Evolutionary conservation across 1,284 basidiomycete genomes (phyloP), one percentile per base, ranked within the genome.

Genomic region (Veloporphyrellus conicus): DNA sequence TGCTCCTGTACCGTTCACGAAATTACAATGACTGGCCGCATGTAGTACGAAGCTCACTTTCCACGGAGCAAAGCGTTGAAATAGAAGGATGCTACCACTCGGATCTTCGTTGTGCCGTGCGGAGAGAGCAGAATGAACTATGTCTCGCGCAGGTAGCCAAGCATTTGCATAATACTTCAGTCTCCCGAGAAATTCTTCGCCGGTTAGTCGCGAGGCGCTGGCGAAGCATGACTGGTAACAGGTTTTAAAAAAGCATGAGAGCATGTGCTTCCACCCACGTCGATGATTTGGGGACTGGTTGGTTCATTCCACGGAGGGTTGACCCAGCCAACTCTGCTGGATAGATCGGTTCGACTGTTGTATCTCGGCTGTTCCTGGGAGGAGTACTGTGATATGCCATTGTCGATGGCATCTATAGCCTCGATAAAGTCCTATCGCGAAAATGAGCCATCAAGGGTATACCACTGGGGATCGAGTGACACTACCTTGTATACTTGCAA

Each of bases 341-440:
- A 87, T 14, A 97, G 71, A 68, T 94, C 90, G 16, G 93, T 93
- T 46, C 81, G 74, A 57, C 72, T 81, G 55, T 77, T 76, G 71
- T 96, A 97, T 49, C 72, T 76, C 15, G 87, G 78, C 50, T 79
- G 71, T 33, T 83, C 63, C 43, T 83, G 78, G 6, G 64, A 70
- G 10, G 76, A 75, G 63, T 87, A 91, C 59, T 90, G 87, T 10
- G 82, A 78, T 56, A 97, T 79, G n/a, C 93, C 93, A 62, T 97
- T 97, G 73, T 99, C 95, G 63, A 94, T 89, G 8, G 81, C 95
- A 69, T 99, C 95, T 56, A 99, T 87, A 14, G 88, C 91, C 71
- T 97, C 93, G 43, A 97, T 87, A 64, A 94, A 92, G 64, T 93
- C 90, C 84, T 90, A 54, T 12, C 31, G 20, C 27, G 6, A 36